These are phyloP conservation scores for Canavalia gladiata DNA, from an alignment of 306 rosid species.

Conservation along the genomic window DNA sequence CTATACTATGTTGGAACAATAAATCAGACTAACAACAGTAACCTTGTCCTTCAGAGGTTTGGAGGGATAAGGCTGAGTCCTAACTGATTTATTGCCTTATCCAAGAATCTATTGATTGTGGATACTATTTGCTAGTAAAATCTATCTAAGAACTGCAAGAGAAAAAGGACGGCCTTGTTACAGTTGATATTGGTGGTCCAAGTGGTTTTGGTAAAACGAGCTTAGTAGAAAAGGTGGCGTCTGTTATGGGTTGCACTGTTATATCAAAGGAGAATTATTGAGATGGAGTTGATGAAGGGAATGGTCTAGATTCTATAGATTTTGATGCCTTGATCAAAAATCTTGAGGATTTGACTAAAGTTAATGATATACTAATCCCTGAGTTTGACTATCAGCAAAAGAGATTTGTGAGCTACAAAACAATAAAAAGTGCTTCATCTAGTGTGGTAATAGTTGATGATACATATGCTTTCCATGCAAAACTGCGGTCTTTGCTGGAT, in stretches of 20 bases:
- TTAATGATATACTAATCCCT: constrained; percentile 77
- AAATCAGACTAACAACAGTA: no score
- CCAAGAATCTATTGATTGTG: constrained; percentile 78
- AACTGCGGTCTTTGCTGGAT: constrained; percentile 94
- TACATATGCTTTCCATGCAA: constrained; percentile 95
- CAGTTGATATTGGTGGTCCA: constrained; percentile 98
- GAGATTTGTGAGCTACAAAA: constrained; percentile 73
- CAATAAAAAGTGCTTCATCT: constrained; percentile 82
- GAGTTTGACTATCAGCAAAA: constrained; percentile 92
- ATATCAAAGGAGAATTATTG: constrained; percentile 97
- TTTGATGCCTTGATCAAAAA: constrained; percentile 79
- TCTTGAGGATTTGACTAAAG: constrained; percentile 96
- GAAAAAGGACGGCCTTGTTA: constrained; percentile 87
- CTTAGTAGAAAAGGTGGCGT: constrained; percentile 99
- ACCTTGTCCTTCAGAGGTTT: no score
- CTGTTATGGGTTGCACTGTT: constrained; percentile 93
- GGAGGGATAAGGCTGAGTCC: no score
- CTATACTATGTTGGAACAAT: no score
- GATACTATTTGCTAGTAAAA: constrained; percentile 91
- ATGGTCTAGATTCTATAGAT: constrained; percentile 81
- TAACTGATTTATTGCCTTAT: no score
- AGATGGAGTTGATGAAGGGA: constrained; percentile 85
- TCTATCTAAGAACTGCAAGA: constrained; percentile 97
- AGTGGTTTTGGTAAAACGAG: constrained; percentile 99
- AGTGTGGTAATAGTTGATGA: constrained; percentile 99